Percentiles rank a stretch among this genome's conserved stretches.
These are phyloP conservation scores for Ustilago curta DNA, from an alignment of 1,284 basidiomycete genomes.

Conservation along the genomic window DNA sequence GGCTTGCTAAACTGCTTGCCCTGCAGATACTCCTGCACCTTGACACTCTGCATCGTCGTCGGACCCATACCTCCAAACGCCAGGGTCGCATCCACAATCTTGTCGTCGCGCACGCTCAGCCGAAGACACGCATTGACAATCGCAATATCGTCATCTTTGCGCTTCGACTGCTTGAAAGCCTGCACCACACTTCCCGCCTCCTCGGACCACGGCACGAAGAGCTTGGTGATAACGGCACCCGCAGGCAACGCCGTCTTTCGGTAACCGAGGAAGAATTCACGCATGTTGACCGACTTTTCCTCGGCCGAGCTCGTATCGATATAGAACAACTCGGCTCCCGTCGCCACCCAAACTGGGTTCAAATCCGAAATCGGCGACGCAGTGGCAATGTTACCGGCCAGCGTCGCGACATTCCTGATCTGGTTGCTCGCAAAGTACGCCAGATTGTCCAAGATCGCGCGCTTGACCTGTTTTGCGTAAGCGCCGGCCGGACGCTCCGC, in stretches of 20 bases:
- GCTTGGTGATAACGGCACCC: slow-evolving; percentile 64
- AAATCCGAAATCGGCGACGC: slow-evolving; percentile 70
- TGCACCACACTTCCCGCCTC: slow-evolving; percentile 55
- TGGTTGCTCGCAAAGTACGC: slow-evolving; percentile 69
- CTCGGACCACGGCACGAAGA: slow-evolving; percentile 52
- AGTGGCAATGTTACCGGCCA: slow-evolving; percentile 70
- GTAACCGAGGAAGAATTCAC: slow-evolving; percentile 68
- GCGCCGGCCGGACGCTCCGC: slow-evolving; percentile 29
- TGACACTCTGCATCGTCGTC: slow-evolving; percentile 51
- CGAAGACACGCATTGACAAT: slow-evolving; percentile 69
- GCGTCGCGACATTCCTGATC: slow-evolving; percentile 69
- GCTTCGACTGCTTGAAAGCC: slow-evolving; percentile 70
- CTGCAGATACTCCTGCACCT: slow-evolving; percentile 54
- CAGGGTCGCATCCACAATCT: slow-evolving; percentile 56
- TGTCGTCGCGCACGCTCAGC: slow-evolving; percentile 29
- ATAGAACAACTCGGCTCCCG: slow-evolving; percentile 53
- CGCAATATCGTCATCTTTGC: slow-evolving; percentile 70
- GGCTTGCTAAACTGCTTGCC: slow-evolving; percentile 32
- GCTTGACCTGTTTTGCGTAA: slow-evolving; percentile 51
- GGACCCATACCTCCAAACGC: slow-evolving; percentile 70
- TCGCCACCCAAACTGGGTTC: slow-evolving; percentile 70
- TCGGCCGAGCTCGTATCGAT: slow-evolving; percentile 52
- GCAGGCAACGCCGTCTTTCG: slow-evolving; percentile 67
- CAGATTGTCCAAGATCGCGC: slow-evolving; percentile 54
- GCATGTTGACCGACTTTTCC: slow-evolving; percentile 51